Evolutionary conservation across 257 asterid species (phyloP).

Genomic region (Cinchona pubescens): DNA sequence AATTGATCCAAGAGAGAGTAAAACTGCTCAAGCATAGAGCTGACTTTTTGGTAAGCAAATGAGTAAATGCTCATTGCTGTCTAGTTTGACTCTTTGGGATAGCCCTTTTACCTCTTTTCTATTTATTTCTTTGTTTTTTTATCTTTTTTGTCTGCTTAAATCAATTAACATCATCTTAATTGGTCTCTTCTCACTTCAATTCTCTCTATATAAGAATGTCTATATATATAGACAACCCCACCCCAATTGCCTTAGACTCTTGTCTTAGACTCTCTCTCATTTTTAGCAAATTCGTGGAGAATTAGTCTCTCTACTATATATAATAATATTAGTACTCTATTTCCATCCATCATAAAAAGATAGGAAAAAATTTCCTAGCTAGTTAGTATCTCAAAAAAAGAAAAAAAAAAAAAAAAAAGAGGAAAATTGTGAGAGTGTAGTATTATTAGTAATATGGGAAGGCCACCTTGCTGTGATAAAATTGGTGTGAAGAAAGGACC

Average conservation of each 20-base stretch:
- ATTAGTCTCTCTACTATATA: neutral
- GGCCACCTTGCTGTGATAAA: slow-evolving; percentile 86
- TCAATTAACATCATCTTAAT: too few species aligned
- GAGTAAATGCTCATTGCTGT: slow-evolving; percentile 70
- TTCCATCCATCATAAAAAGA: neutral
- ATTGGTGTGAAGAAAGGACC: slow-evolving; percentile 81
- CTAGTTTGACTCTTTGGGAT: slow-evolving; percentile 56
- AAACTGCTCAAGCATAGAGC: slow-evolving; percentile 19
- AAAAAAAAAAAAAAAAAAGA: neutral
- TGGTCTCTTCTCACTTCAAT: slow-evolving; percentile 34
- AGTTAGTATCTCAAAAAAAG: too few species aligned
- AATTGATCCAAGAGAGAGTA: slow-evolving; percentile 5
- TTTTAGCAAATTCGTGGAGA: neutral
- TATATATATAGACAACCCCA: slow-evolving; percentile 31
- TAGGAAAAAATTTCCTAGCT: too few species aligned
- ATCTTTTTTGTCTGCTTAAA: slow-evolving; percentile 33
- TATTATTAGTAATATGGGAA: slow-evolving; percentile 46
- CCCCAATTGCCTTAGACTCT: slow-evolving; percentile 38
- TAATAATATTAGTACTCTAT: too few species aligned
- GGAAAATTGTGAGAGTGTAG: neutral
- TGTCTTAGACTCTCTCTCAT: slow-evolving; percentile 35
- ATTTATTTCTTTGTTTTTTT: too few species aligned
- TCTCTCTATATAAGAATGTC: slow-evolving; percentile 18
- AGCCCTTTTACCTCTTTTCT: slow-evolving; percentile 24
- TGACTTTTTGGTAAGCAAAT: slow-evolving; percentile 50